Base-by-base conservation (phyloP, 2,329 filamentous ascomycete species). In the Claviceps pusilla region DNA sequence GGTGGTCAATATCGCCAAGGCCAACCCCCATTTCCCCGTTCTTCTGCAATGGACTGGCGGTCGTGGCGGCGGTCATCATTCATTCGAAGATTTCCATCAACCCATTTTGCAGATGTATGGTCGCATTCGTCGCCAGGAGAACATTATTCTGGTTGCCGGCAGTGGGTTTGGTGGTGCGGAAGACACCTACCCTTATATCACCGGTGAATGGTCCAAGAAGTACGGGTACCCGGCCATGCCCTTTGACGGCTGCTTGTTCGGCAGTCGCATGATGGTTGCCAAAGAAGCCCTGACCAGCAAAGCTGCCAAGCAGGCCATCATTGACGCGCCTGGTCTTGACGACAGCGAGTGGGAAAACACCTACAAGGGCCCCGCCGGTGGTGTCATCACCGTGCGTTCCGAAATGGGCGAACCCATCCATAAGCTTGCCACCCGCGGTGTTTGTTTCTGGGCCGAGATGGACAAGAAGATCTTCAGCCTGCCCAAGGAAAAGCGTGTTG, bases 361-460 rank as follows among this genome's bases (percentile, higher is more conserved):
- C 5, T 95, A 95, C 76, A 89, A 91, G 73, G 88, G 87, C 19
- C 78, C 89, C 31, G 86, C 90, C 55, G 93, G 93, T 63, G 93
- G 93, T 67, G 83, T 98, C 59, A 91, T 98, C 63, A 98, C 93
- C 33, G 93, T 98, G 50, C 83, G 89, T 59, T 98, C 93, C 1
- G 93, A 98, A 73, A 98, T 98, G 94, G 94, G 93, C 48, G 93
- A 98, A 76, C 94, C 93, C 6, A 98, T 98, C 58, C 93, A 98
- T 76, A 98, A 98, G 76, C 81, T 98, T 56, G 94, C 93, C 16
- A 98, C 93, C 50, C 86, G 94, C 56, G 93, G 93, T 79, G 90
- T 98, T 50, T 76, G 82, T 54, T 95, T 98, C 76, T 98, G 93
- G 93, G 85, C 89, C 51, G 94, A 98, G 73, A 95, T 98, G 89